Base-by-base conservation (phyloP, 306 rosid genomes). In the Inga leiocalycina region DNA sequence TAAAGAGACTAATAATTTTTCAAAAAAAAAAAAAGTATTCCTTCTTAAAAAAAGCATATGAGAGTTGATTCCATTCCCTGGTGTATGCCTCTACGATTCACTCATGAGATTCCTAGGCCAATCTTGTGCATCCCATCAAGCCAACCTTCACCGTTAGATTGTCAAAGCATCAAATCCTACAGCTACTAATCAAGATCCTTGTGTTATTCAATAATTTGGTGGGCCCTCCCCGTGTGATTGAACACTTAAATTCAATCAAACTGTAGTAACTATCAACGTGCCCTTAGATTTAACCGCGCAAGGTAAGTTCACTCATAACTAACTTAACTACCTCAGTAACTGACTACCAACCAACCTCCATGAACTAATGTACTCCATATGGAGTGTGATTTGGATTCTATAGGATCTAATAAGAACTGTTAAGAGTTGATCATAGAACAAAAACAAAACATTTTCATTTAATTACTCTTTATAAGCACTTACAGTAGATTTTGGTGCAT, bases 321-420 rank as follows among this genome's bases (percentile, higher is more conserved):
- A 85, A 87, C 85, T 76, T 77, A 86, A 84, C 87, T 61, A 82
- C 73, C 84, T n/a, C 20, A 67, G 24, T 11, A 71, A 75, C 74
- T 27, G 76, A 74, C 71, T 22, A 3, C 8, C 61, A 24, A 61
- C 16, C n/a, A 65, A 30, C 43, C 46, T 44, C 74, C 22, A 39
- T 39, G 70, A 64, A 64, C 20, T 30, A 4, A 37, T 0, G 8
- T 0, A 56, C n/a, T 2, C 27, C 8, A 7, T 8, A n/a, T 57
- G 30, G 64, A 57, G n/a, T 57, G 64, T 9, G 64, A 57, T 7
- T 49, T 49, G 6, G 56, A 49, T 49, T 49, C 56, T 4, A 49
- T n/a, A 57, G 64, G 64, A 20, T 19, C 62, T 17, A 56, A 54
- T 7, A 54, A 6, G 22, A 54, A 54, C 24, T 16, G 9, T 17